phyloP scores from a whole-genome alignment of 1,139 yeast species.

The Candida tropicalis region DNA sequence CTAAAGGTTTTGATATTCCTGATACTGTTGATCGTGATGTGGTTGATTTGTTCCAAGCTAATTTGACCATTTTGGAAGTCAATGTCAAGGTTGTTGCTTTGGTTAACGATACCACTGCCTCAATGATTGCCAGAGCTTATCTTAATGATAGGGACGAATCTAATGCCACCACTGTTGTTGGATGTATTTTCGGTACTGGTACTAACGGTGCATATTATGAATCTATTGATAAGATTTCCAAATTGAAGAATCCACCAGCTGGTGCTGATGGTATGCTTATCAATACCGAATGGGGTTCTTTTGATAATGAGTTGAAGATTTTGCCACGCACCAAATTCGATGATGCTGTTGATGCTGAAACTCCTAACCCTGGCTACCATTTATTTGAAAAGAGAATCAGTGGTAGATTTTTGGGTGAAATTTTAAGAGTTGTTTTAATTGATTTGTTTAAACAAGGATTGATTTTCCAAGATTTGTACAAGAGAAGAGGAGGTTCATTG shows the following conservation, averaged over 20 bases:
- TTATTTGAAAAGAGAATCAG: slow-evolving; percentile 91
- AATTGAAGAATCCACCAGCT: slow-evolving; percentile 52
- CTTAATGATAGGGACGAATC: slow-evolving; percentile 57
- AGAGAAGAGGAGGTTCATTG: slow-evolving; percentile 51
- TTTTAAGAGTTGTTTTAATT: slow-evolving; percentile 69
- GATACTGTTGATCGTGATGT: slow-evolving; percentile 87
- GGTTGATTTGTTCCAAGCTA: slow-evolving; percentile 68
- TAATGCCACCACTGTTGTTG: slow-evolving; percentile 74
- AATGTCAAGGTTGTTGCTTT: slow-evolving; percentile 84
- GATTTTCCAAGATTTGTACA: slow-evolving; percentile 56
- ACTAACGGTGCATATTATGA: slow-evolving; percentile 95
- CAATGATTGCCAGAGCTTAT: slow-evolving; percentile 85
- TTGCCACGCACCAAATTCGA: slow-evolving; percentile 82
- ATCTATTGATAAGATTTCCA: slow-evolving; percentile 66
- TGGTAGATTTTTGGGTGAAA: slow-evolving; percentile 94
- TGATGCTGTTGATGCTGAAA: slow-evolving; percentile 61
- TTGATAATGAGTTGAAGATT: slow-evolving; percentile 73
- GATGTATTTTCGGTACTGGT: slow-evolving; percentile 94
- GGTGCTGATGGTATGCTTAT: slow-evolving; percentile 77
- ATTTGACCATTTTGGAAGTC: slow-evolving; percentile 56
- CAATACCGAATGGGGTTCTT: slow-evolving; percentile 98
- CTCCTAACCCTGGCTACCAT: slow-evolving; percentile 86
- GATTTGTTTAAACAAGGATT: slow-evolving; percentile 63
- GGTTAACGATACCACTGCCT: slow-evolving; percentile 95
- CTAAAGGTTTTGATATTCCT: slow-evolving; percentile 85